These are phyloP conservation scores for Penicillium thymicola DNA, from an alignment of 2,329 filamentous ascomycete species.

Conservation along the genomic window DNA sequence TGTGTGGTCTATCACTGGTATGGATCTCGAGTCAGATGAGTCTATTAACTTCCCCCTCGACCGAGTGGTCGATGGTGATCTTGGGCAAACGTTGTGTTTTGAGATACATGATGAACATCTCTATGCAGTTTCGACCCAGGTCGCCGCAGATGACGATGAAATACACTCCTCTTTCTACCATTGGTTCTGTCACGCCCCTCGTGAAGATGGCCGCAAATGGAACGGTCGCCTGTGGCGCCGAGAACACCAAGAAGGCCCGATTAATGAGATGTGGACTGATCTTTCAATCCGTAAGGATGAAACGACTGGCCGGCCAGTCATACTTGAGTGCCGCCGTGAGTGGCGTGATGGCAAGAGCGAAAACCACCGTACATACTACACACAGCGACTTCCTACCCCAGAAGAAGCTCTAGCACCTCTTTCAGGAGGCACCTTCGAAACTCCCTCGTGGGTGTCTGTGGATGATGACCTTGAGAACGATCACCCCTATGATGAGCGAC, in stretches of 20 bases:
- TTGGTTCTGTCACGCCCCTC: conserved; percentile 61
- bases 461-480: conserved; percentile 9
- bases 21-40: conserved; percentile 44
- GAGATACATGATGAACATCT: conserved; percentile 64
- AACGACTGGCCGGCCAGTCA: conserved; percentile 54
- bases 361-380: conserved; percentile 65
- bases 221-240: conserved; percentile 61
- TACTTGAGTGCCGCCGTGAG: conserved; percentile 68
- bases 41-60: conserved; percentile 33
- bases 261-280: conserved; percentile 71
- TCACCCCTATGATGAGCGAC: conserved; percentile 36
- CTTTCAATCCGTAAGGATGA: conserved; percentile 62
- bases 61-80: conserved; percentile 42
- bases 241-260: conserved; percentile 65
- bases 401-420: conserved; percentile 19
- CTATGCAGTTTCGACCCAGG: conserved; percentile 67
- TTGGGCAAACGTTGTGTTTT: conserved; percentile 68
- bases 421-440: not conserved
- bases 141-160: conserved; percentile 60
- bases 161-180: conserved; percentile 67
- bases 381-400: conserved; percentile 37
- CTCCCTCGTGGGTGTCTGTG: not conserved
- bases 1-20: conserved; percentile 62
- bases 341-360: conserved; percentile 58
- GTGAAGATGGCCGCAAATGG: conserved; percentile 32